phyloP scores from a whole-genome alignment of 306 rosid genomes.

The Bauhinia variegata region DNA sequence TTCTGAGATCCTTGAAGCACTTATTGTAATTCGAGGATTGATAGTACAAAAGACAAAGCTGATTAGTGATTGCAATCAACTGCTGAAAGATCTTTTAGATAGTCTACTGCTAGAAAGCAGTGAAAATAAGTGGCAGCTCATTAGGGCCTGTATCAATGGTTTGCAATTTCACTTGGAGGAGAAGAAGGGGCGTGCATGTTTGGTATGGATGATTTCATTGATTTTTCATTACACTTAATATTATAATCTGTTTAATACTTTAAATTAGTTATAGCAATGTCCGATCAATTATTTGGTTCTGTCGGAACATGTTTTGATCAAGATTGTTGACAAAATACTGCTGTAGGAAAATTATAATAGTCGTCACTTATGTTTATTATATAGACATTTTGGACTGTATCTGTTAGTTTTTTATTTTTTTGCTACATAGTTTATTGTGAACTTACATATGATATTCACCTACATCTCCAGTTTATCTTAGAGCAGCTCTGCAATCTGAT shows the following conservation, averaged over 20 bases:
- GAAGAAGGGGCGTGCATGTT: conserved; percentile 81
- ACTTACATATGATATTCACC: conserved; percentile 35
- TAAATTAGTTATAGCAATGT: conserved; percentile 2
- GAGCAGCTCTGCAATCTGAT: conserved; percentile 99
- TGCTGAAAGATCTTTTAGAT: conserved; percentile 89
- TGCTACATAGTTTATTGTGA: conserved; percentile 7
- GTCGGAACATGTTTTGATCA: background rate
- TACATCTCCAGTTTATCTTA: conserved; percentile 92
- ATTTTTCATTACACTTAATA: conserved; percentile 10
- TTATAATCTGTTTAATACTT: conserved; percentile 10
- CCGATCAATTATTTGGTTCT: conserved; percentile 7
- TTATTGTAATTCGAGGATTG: conserved; percentile 92
- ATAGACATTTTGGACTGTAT: too few relatives aligned
- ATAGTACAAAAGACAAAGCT: conserved; percentile 97
- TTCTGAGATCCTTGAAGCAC: conserved; percentile 93
- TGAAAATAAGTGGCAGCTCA: conserved; percentile 90
- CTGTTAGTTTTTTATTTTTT: conserved; percentile 13
- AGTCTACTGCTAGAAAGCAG: conserved; percentile 88
- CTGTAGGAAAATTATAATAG: background rate
- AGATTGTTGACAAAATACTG: background rate
- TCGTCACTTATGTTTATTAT: background rate
- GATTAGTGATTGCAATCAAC: conserved; percentile 95
- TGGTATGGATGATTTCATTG: conserved; percentile 62
- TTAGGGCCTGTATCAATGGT: conserved; percentile 91
- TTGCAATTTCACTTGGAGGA: conserved; percentile 88